Evolutionary conservation across 1,284 basidiomycete species (phyloP), one percentile per base, ranked within the genome.

Genomic region (Rhodotorula sp.): DNA sequence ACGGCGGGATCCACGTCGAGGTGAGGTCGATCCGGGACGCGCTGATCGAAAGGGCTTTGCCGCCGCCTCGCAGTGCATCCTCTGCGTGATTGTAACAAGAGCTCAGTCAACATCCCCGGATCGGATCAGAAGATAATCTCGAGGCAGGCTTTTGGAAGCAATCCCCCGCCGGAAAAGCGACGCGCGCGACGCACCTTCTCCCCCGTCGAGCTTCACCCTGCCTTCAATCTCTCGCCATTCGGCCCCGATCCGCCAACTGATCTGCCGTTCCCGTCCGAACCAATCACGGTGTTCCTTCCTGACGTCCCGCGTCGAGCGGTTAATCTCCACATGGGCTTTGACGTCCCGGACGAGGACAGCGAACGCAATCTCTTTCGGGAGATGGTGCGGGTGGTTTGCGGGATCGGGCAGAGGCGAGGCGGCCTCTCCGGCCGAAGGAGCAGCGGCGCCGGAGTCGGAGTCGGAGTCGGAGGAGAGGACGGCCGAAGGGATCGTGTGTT

Each of bases 211-310:
- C 31, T 68, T 58, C 8, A 76, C 61, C 26, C 69, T 48, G 8
- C 75, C 75, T n/a, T 76, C 78, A n/a, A 78, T 59, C 54, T 76
- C 71, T 12, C 65, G 61, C 69, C 77, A 78, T 21, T 70, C 73
- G 5, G 73, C 31, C 26, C 60, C 61, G 0, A 48, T 68, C n/a
- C 65, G 23, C 5, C 67, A 52, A 6, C 58, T 73, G 15, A 73
- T 51, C 23, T 56, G n/a, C 20, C 70, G 29, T 29, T 64, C 64
- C 29, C 26, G 63, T 10, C 75, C 75, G 18, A 78, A 43, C 69
- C 69, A 78, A 21, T 59, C 71, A 14, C 56, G 26, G 58, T 78
- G 78, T 46, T 70, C 63, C 47, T 61, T 48, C 18, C 64, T 34
- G 5, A 61, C 58, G 18, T 26, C 61, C n/a, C 66, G 61, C 14